phyloP scores from a whole-genome alignment of 108 stramenopile genomes.

The Halocafeteria seosinensis region DNA sequence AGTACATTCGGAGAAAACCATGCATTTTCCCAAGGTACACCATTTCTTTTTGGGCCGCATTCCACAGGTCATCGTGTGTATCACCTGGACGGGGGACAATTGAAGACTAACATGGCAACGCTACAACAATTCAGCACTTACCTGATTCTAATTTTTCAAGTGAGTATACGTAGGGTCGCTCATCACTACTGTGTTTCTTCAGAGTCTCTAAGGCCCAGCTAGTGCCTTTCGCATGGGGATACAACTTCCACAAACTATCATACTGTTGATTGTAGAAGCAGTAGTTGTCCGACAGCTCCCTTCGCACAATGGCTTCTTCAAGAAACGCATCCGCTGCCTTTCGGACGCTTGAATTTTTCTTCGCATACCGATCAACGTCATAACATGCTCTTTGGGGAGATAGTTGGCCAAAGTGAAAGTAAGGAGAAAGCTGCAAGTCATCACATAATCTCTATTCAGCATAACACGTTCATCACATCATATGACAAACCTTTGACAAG shows the following conservation, averaged over 20 bases:
- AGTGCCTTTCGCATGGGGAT: constrained; percentile 19
- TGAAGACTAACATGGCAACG: no score
- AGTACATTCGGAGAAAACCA: constrained; percentile 97
- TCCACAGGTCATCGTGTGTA: constrained; percentile 97
- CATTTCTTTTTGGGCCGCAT: constrained; percentile 82
- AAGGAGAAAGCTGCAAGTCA: constrained; percentile 73
- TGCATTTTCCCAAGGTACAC: constrained; percentile 81
- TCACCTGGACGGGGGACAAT: no score
- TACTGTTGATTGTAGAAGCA: constrained; percentile 74
- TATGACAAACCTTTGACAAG: no score
- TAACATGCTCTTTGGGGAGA: constrained; percentile 59
- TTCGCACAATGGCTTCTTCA: constrained; percentile 79
- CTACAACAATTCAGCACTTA: no score
- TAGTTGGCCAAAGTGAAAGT: constrained; percentile 61
- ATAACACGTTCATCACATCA: no score
- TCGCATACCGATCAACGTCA: constrained; percentile 48
- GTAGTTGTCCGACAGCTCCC: constrained; percentile 89
- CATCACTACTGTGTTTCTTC: constrained; percentile 56
- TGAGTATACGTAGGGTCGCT: constrained; percentile 63
- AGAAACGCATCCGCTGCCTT: constrained; percentile 61
- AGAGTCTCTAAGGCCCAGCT: constrained; percentile 79
- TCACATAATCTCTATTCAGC: no score
- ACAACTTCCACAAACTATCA: constrained; percentile 56
- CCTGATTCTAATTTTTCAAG: constrained; percentile 57
- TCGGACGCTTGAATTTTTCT: constrained; percentile 19